These are phyloP conservation scores for Trichocomaceae sp. DNA, from an alignment of 2,329 filamentous ascomycete species.

Conservation along the genomic window DNA sequence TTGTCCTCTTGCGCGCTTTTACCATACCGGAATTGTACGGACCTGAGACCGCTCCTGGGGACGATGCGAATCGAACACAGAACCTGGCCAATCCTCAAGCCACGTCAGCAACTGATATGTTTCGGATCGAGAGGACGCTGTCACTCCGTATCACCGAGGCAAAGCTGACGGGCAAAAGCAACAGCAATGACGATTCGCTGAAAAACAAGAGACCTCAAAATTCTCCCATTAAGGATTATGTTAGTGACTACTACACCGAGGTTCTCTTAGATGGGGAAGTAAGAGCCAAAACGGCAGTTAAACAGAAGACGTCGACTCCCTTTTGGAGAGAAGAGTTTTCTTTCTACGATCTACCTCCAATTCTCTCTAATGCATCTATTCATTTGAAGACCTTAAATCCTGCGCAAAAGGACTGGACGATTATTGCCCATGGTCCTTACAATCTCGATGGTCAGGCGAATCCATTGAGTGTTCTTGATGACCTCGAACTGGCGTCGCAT, in stretches of 20 bases:
- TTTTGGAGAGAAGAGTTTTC: conserved; percentile 47
- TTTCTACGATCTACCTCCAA: conserved; percentile 42
- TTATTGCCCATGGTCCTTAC: conserved; percentile 41
- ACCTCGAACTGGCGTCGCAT: conserved; percentile 43
- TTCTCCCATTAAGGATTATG: conserved; percentile 21
- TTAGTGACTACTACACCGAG: conserved; percentile 44
- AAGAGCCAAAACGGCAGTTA: conserved; percentile 44
- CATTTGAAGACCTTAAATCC: conserved; percentile 43
- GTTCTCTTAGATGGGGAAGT: conserved; percentile 44
- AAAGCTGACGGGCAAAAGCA: conserved; percentile 40
- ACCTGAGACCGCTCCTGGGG: conserved; percentile 38
- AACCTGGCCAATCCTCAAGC: conserved; percentile 20
- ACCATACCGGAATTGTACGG: conserved; percentile 87
- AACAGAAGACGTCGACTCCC: conserved; percentile 39
- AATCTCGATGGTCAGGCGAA: conserved; percentile 36
- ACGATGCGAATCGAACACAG: conserved; percentile 37
- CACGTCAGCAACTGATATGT: conserved; percentile 49
- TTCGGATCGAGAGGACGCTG: conserved; percentile 58
- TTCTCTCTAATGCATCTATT: conserved; percentile 42
- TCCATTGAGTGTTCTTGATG: conserved; percentile 36
- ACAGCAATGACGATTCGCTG: conserved; percentile 23
- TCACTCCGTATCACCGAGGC: conserved; percentile 57
- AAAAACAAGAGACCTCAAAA: conserved; percentile 6
- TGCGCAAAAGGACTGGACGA: conserved; percentile 45
- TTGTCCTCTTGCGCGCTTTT: conserved; percentile 83